Percentiles rank a stretch among this genome's conserved stretches.
phyloP scores from a whole-genome alignment of 2,329 filamentous ascomycete genomes.

The Alternaria angustiovoidea region DNA sequence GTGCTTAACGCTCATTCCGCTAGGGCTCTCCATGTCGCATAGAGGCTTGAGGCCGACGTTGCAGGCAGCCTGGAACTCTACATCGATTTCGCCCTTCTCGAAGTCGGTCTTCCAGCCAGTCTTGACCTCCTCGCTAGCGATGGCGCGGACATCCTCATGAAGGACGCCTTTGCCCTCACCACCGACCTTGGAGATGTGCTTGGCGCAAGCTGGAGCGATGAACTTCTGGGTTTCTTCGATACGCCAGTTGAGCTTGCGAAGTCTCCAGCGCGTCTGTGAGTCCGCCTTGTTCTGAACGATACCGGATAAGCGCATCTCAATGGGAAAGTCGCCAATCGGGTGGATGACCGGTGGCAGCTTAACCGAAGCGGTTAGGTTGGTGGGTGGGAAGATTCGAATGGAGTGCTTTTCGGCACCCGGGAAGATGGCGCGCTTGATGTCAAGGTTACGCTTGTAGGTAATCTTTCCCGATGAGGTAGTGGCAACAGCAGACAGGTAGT shows the following conservation, averaged over 20 bases:
- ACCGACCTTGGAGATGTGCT: conserved; percentile 73
- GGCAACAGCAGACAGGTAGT: conserved; percentile 67
- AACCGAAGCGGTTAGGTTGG: conserved; percentile 87
- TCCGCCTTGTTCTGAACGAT: conserved; percentile 74
- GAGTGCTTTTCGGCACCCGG: conserved; percentile 85
- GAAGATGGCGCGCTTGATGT: conserved; percentile 80
- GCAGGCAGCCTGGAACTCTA: conserved; percentile 76
- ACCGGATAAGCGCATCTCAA: conserved; percentile 85
- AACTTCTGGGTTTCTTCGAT: conserved; percentile 87
- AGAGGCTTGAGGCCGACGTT: conserved; percentile 70
- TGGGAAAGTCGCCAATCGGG: conserved; percentile 81
- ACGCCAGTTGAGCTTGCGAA: conserved; percentile 91
- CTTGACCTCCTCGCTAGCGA: conserved; percentile 84
- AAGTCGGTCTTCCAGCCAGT: conserved; percentile 89
- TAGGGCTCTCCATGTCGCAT: conserved; percentile 78
- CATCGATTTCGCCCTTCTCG: conserved; percentile 76
- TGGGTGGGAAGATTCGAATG: conserved; percentile 93
- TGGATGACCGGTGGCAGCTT: conserved; percentile 84
- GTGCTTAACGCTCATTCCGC: conserved; percentile 82
- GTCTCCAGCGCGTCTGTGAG: conserved; percentile 81
- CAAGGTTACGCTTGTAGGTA: conserved; percentile 71
- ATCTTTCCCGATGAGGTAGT: conserved; percentile 68
- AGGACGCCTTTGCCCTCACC: conserved; percentile 73
- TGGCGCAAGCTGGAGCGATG: conserved; percentile 79
- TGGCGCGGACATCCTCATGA: conserved; percentile 77